Percentiles rank a stretch among this genome's conserved stretches.
phyloP scores from a whole-genome alignment of 2,329 filamentous ascomycete genomes.

The Hymenoscyphus linearis region DNA sequence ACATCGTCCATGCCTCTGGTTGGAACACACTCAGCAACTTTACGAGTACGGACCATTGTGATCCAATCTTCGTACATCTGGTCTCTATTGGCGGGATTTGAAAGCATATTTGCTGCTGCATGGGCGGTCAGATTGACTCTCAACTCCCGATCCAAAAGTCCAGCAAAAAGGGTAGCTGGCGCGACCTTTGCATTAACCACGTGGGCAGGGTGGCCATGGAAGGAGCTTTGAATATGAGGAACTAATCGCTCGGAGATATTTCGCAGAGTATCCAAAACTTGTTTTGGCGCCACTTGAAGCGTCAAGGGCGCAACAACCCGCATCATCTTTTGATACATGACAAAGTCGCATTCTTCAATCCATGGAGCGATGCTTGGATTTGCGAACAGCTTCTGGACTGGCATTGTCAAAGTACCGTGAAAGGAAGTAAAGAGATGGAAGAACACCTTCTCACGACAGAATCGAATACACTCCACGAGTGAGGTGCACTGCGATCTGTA shows the following conservation, averaged over 20 bases:
- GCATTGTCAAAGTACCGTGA: constrained; percentile 92
- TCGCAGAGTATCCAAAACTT: constrained; percentile 79
- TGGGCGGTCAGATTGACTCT: constrained; percentile 92
- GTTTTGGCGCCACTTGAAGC: constrained; percentile 83
- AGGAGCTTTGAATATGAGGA: constrained; percentile 75
- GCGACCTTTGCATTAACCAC: constrained; percentile 82
- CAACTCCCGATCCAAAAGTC: constrained; percentile 77
- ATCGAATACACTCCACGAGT: constrained; percentile 89
- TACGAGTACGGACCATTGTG: constrained; percentile 56
- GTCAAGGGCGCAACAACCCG: constrained; percentile 84
- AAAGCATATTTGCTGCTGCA: constrained; percentile 87
- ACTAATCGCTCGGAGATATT: constrained; percentile 82
- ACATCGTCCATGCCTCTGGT: constrained; percentile 61
- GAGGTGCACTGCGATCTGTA: constrained; percentile 96
- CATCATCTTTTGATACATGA: constrained; percentile 97
- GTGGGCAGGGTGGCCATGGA: constrained; percentile 78
- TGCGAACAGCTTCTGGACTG: constrained; percentile 86
- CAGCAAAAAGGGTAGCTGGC: constrained; percentile 83
- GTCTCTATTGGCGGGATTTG: constrained; percentile 80
- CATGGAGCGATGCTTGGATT: constrained; percentile 78
- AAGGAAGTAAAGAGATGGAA: constrained; percentile 94
- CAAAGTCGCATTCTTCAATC: constrained; percentile 94
- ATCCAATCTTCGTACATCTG: constrained; percentile 96
- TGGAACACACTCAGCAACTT: constrained; percentile 59
- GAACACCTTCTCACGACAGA: constrained; percentile 94